Percentiles rank a stretch among this genome's conserved stretches.
phyloP scores from a whole-genome alignment of 163 green algal species.

The Botryococcus braunii region DNA sequence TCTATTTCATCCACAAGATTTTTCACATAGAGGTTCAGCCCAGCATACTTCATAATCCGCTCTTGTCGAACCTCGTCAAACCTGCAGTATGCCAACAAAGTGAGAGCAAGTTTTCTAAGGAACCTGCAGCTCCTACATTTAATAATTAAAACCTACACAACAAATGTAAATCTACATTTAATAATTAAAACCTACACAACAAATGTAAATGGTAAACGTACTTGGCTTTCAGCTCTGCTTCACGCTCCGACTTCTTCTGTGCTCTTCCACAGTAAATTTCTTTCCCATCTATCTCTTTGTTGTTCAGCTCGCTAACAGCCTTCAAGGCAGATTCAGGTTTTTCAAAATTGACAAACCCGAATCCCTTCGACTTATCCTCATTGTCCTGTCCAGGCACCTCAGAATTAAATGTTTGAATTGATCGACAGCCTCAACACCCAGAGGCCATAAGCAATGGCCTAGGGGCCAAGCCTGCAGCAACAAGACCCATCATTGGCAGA shows the following conservation, averaged over 20 bases:
- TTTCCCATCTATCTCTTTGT: conserved; percentile 76
- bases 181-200: too few species aligned
- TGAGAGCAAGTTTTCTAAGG: too few species aligned
- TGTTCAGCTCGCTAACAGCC: conserved; percentile 70
- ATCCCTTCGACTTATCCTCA: conserved; percentile 73
- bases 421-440: too few species aligned
- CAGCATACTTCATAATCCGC: conserved; percentile 79
- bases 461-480: too few species aligned
- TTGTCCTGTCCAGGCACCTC: too few species aligned
- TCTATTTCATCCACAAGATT: conserved; percentile 86
- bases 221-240: conserved; percentile 52
- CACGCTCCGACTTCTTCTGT: conserved; percentile 96
- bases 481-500: too few species aligned
- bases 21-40: conserved; percentile 98
- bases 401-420: too few species aligned
- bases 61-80: conserved; percentile 64
- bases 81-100: too few species aligned
- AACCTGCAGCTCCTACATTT: too few species aligned
- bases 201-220: background rate
- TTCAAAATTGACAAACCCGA: conserved; percentile 96
- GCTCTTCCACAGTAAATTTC: conserved; percentile 76
- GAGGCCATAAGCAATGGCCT: too few species aligned
- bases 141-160: too few species aligned
- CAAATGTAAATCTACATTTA: too few species aligned
- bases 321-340: conserved; percentile 58